Conservation (phyloP, 2,329 filamentous ascomycete genomes). For the Ophiostoma novo-ulmi region DNA sequence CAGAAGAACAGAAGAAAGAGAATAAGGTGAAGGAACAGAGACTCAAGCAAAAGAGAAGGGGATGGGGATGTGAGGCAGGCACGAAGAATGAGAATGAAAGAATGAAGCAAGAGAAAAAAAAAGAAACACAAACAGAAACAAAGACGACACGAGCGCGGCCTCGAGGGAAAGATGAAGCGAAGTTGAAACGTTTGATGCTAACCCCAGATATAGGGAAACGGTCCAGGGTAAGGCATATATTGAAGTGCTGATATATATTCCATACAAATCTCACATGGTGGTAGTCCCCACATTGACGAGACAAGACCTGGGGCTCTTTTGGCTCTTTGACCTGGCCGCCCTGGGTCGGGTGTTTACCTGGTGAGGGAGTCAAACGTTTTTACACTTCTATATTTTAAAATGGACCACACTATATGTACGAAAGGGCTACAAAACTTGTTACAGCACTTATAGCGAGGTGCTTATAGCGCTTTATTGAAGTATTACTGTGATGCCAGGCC, state of each 20-base stretch:
- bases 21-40: background rate
- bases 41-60: background rate
- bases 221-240: background rate
- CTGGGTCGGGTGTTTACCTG: too few relatives aligned
- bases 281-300: slow-evolving; percentile 12
- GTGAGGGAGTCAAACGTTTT: too few relatives aligned
- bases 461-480: too few relatives aligned
- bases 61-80: background rate
- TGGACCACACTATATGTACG: too few relatives aligned
- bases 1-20: background rate
- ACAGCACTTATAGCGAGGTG: too few relatives aligned
- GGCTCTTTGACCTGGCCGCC: background rate
- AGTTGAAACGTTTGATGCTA: slow-evolving; percentile 25
- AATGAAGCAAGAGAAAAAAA: background rate
- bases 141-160: background rate
- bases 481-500: too few relatives aligned
- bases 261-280: slow-evolving; percentile 9
- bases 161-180: slow-evolving; percentile 21
- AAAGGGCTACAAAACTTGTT: too few relatives aligned
- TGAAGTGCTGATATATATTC: background rate
- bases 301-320: slow-evolving; percentile 10
- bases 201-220: background rate
- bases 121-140: slow-evolving; percentile 6
- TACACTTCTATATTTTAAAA: too few relatives aligned
- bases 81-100: background rate